These are phyloP conservation scores for Fusarium acutatum DNA, from an alignment of 2,329 filamentous ascomycete genomes.

Conservation along the genomic window DNA sequence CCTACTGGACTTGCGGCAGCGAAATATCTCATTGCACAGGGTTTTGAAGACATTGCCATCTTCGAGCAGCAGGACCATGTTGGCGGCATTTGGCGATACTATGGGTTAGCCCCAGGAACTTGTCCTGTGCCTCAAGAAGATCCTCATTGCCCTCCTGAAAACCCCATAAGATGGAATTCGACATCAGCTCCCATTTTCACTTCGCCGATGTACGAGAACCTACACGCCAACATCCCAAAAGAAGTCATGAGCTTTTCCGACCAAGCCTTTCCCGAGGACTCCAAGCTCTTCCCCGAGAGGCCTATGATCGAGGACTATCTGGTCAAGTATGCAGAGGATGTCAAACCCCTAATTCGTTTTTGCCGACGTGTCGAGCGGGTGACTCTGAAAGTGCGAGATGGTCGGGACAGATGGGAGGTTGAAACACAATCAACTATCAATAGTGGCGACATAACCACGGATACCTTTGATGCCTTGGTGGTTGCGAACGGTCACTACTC, in stretches of 20 bases:
- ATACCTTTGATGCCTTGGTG: constrained; percentile 77
- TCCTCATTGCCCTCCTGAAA: constrained; percentile 68
- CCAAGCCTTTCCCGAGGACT: constrained; percentile 67
- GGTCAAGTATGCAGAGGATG: constrained; percentile 72
- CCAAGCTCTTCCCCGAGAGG: constrained; percentile 79
- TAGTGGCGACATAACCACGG: constrained; percentile 48
- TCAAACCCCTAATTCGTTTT: constrained; percentile 74
- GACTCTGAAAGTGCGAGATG: constrained; percentile 40
- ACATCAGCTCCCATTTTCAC: constrained; percentile 68
- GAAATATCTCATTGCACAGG: constrained; percentile 80
- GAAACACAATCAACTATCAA: constrained; percentile 60
- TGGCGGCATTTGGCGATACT: constrained; percentile 90
- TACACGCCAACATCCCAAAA: constrained; percentile 89
- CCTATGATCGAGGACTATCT: constrained; percentile 78
- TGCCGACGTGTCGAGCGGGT: constrained; percentile 74
- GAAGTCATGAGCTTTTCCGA: constrained; percentile 84
- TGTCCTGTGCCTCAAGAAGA: constrained; percentile 74
- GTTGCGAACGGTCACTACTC: constrained; percentile 80
- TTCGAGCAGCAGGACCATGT: constrained; percentile 82
- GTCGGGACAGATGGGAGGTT: constrained; percentile 68
- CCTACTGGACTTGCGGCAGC: constrained; percentile 81
- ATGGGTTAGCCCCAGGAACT: constrained; percentile 55
- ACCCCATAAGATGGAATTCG: constrained; percentile 61
- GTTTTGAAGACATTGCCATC: constrained; percentile 75
- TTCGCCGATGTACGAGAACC: constrained; percentile 82